Evolutionary conservation across 805 yeast species (phyloP), one percentile per base, ranked within the genome.

Genomic region (Jamesozyma piceae): DNA sequence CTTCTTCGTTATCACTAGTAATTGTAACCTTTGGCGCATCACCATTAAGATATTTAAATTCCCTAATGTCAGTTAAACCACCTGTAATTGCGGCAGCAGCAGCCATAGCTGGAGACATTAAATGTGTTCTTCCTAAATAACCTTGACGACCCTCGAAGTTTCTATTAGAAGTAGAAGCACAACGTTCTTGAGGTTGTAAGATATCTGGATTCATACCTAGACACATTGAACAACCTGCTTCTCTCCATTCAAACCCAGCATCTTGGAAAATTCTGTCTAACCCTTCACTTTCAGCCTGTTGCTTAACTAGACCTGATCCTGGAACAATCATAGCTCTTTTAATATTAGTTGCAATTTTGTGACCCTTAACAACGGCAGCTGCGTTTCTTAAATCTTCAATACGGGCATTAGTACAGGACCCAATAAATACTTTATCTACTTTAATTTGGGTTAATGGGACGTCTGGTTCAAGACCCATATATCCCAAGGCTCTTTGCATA

Each of bases 221-320:
- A 71, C 98, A 92, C 98, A 92, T 92, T 34, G 97, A 90, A 70
- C 98, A 92, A 48, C 98, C 98, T 51, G 98, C 97, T 71, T 92
- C 98, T 72, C 98, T 82, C 98, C 98, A 92, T 55, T 85, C 90
- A 61, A 92, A 92, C 18, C 95, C 97, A 40, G 98, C 97, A 39
- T 78, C 86, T 57, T 71, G 77, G 59, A 92, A 92, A 45, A 92
- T 76, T 69, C 85, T 84, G 65, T 92, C 92, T 44, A 92, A 74
- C 41, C 98, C 98, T 70, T 92, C 98, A 49, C 68, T 72, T 69
- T 92, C 98, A 43, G 98, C 98, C 67, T 86, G 94, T 47, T 72
- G 70, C 69, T 90, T 92, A 52, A 92, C 92, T 48, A 92, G 73
- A 51, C 98, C 98, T 20, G 97, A 89, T 44, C 98, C 98, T 40